A percentile compares a stretch with the other conserved stretches of the same genome.
Conservation (phyloP, 164 flowering plant genomes). For the grape (Vitis vinifera) region DNA sequence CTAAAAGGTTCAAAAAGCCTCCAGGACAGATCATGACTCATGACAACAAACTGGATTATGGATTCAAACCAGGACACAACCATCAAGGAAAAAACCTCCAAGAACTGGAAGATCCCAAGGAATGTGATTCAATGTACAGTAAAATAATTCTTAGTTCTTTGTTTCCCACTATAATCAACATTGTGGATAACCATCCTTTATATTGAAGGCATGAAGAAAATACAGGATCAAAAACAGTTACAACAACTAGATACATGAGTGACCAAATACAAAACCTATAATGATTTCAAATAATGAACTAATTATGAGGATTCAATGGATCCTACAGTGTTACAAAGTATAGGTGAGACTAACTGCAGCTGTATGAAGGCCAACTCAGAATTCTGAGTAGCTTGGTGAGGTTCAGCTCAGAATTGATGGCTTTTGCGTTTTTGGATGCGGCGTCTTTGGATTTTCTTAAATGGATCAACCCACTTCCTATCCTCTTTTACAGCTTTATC, state of each 20-base stretch:
- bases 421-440: neutral
- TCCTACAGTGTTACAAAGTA: conserved; percentile 11
- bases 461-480: conserved; percentile 80
- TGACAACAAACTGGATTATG: no score
- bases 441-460: conserved; percentile 16
- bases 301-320: conserved; percentile 4
- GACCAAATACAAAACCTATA: neutral
- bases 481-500: conserved; percentile 70
- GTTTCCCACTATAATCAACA: no score
- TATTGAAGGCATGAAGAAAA: no score
- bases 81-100: no score
- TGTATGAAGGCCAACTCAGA: conserved; percentile 2
- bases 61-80: no score
- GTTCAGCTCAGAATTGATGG: neutral
- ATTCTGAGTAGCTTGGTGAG: neutral
- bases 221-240: no score
- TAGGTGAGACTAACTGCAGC: neutral
- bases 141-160: no score
- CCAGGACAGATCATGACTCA: no score
- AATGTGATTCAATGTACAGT: no score
- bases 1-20: no score
- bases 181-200: neutral
- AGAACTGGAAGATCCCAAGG: no score
- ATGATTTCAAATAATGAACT: conserved; percentile 12
- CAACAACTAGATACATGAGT: neutral